phyloP scores from a whole-genome alignment of 106 monocot species.

The Platanthera zijinensis region DNA sequence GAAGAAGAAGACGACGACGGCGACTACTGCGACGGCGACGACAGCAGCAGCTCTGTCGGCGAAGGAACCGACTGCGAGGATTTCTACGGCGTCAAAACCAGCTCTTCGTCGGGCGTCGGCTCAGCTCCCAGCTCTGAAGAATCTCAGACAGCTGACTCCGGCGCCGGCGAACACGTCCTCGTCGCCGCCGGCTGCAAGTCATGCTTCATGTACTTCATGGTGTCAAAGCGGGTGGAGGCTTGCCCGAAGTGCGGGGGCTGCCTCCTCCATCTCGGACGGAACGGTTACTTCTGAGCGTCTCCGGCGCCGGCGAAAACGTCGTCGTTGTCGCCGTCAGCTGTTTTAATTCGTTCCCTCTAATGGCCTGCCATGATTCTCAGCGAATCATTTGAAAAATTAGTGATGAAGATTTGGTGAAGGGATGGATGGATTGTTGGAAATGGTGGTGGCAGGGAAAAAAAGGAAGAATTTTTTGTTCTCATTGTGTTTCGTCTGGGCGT shows the following conservation, averaged over 20 bases:
- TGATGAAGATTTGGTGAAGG: background rate
- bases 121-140: slow-evolving; percentile 4
- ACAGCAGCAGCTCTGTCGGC: slow-evolving; percentile 10
- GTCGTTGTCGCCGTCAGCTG: background rate
- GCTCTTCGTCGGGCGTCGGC: slow-evolving; percentile 14
- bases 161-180: slow-evolving; percentile 20
- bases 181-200: slow-evolving; percentile 72
- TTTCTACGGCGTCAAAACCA: slow-evolving; percentile 7
- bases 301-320: background rate
- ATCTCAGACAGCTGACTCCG: background rate
- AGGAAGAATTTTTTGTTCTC: background rate
- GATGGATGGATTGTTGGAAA: background rate
- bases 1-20: slow-evolving; percentile 2
- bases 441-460: background rate
- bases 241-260: slow-evolving; percentile 70
- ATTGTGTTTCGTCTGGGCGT: background rate
- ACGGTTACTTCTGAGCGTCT: slow-evolving; percentile 12
- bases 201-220: slow-evolving; percentile 86
- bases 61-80: slow-evolving; percentile 1
- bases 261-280: slow-evolving; percentile 48
- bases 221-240: slow-evolving; percentile 36
- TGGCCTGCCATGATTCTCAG: background rate
- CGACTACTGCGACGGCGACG: background rate
- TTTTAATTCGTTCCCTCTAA: background rate
- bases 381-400: background rate